phyloP scores from a whole-genome alignment of 192 early-diverging fungal genomes.

The Backusella psychrophila region DNA sequence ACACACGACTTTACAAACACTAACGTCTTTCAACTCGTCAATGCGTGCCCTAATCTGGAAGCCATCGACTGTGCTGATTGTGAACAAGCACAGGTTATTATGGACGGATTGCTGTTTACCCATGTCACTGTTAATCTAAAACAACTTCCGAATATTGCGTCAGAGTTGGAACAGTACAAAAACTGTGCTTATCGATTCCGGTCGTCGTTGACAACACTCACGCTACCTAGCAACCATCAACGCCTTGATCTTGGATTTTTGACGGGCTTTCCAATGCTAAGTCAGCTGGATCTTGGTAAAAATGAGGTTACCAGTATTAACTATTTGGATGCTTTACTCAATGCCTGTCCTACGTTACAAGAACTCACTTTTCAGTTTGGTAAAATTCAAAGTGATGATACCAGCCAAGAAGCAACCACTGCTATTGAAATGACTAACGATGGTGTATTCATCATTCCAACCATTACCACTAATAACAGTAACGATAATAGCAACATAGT shows the following conservation, averaged over 20 bases:
- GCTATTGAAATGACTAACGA: background rate
- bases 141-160: background rate
- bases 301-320: background rate
- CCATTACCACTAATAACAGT: background rate
- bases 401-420: background rate
- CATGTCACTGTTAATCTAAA: background rate
- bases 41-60: background rate
- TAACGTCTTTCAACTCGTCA: background rate
- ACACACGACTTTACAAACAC: background rate
- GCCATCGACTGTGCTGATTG: background rate
- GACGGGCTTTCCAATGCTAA: background rate
- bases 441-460: background rate
- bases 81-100: background rate
- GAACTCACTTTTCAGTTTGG: background rate
- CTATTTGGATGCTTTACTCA: background rate
- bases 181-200: conserved; percentile 2
- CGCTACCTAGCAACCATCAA: background rate
- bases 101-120: background rate
- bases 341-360: conserved; percentile 5
- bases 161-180: conserved; percentile 2
- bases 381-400: background rate
- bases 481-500: background rate
- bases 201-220: background rate
- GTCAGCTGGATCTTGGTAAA: background rate
- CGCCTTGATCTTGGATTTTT: background rate